Percentiles rank a stretch among this genome's conserved stretches.
phyloP scores from a whole-genome alignment of 768 basidiomycete species.

The Pleurotus salmoneostramineus region DNA sequence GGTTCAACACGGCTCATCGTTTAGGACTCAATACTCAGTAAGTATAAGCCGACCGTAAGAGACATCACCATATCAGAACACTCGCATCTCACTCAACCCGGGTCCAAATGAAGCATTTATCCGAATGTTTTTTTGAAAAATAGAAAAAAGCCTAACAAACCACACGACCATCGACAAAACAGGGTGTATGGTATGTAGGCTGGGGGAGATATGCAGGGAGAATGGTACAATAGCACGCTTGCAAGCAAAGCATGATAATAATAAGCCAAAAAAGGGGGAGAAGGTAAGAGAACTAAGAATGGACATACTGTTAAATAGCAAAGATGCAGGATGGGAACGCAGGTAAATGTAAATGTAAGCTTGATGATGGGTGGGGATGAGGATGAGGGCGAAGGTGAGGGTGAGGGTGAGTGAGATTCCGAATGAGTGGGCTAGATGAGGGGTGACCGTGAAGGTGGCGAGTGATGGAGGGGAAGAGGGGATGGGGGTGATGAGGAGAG shows the following conservation, averaged over 20 bases:
- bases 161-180: too few relatives aligned
- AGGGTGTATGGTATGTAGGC: not conserved
- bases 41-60: too few relatives aligned
- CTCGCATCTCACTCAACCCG: too few relatives aligned
- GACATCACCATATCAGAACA: too few relatives aligned
- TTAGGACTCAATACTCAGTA: too few relatives aligned
- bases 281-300: not conserved
- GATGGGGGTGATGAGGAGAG: not conserved
- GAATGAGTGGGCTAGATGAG: too few relatives aligned
- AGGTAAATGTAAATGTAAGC: not conserved
- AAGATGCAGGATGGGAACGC: too few relatives aligned
- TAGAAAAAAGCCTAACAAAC: too few relatives aligned
- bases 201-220: not conserved
- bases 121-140: too few relatives aligned
- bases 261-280: too few relatives aligned
- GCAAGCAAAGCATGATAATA: conserved; percentile 3
- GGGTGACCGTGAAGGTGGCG: not conserved
- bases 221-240: conserved; percentile 7
- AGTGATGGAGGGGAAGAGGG: not conserved
- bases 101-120: too few relatives aligned
- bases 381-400: not conserved
- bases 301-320: conserved; percentile 8
- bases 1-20: too few relatives aligned
- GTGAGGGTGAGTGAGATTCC: not conserved
- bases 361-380: not conserved